Evolutionary conservation across 140 eudicot genomes (phyloP).

Genomic region (Bidens hawaiensis): DNA sequence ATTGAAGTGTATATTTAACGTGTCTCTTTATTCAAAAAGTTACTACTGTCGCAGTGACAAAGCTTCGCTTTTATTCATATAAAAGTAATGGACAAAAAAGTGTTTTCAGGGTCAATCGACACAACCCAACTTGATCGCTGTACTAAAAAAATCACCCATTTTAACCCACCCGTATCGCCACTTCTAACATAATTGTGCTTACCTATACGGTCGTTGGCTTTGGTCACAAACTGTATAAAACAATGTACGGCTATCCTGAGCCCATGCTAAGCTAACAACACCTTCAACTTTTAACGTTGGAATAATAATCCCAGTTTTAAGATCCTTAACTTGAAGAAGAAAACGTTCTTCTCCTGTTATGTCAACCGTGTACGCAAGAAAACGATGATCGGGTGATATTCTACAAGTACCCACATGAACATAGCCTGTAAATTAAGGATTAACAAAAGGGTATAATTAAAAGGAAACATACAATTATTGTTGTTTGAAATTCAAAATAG

Average conservation of each 20-base stretch:
- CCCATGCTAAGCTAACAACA: conserved; percentile 96
- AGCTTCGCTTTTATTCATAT: not conserved
- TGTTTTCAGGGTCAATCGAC: not conserved
- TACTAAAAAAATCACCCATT: not conserved
- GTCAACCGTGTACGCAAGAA: conserved; percentile 86
- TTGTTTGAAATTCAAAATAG: not conserved
- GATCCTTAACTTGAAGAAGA: conserved; percentile 76
- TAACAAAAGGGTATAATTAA: not conserved
- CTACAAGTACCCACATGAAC: conserved; percentile 93
- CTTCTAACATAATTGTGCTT: conserved; percentile 12
- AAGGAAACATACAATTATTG: conserved; percentile 20
- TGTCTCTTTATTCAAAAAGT: not conserved
- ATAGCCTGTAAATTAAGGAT: conserved; percentile 49
- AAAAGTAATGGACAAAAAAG: not conserved
- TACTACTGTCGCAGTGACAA: not conserved
- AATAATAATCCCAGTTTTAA: conserved; percentile 35
- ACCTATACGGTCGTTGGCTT: conserved; percentile 85
- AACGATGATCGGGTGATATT: conserved; percentile 81
- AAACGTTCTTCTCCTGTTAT: conserved; percentile 62
- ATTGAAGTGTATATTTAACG: not conserved
- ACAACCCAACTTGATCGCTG: not conserved
- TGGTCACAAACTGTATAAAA: conserved; percentile 81
- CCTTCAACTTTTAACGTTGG: conserved; percentile 46
- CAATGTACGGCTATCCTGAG: conserved; percentile 58
- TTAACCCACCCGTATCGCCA: not conserved